phyloP scores from a whole-genome alignment of 2,329 filamentous ascomycete species.

The Scopulariopsis brevicaulis region DNA sequence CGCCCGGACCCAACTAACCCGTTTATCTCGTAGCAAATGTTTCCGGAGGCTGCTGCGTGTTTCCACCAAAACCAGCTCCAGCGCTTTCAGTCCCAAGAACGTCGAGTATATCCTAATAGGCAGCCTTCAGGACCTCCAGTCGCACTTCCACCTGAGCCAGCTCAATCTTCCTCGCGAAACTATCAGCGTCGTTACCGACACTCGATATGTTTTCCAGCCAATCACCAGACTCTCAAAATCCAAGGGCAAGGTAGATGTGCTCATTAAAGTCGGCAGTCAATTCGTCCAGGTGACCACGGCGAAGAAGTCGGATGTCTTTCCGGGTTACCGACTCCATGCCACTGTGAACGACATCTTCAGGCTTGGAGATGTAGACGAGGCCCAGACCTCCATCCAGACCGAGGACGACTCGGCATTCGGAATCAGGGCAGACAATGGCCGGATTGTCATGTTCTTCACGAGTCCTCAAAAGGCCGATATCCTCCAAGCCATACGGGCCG shows the following conservation, averaged over 20 bases:
- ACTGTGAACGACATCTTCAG: slow-evolving; percentile 62
- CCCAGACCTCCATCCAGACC: slow-evolving; percentile 49
- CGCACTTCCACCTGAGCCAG: slow-evolving; percentile 55
- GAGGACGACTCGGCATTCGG: slow-evolving; percentile 60
- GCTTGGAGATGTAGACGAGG: slow-evolving; percentile 56
- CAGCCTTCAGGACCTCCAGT: slow-evolving; percentile 53
- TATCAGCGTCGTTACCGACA: slow-evolving; percentile 56
- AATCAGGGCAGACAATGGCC: slow-evolving; percentile 55
- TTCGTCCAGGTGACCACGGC: slow-evolving; percentile 60
- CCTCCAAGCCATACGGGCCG: slow-evolving; percentile 48
- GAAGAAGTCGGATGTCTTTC: slow-evolving; percentile 57
- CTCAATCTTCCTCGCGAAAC: slow-evolving; percentile 60
- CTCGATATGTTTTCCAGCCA: slow-evolving; percentile 52
- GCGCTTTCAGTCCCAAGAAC: slow-evolving; percentile 51
- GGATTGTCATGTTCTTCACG: slow-evolving; percentile 62
- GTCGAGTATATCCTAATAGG: slow-evolving; percentile 56
- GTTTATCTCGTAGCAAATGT: slow-evolving; percentile 39
- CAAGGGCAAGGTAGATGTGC: slow-evolving; percentile 58
- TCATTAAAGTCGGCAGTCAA: slow-evolving; percentile 57
- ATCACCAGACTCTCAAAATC: slow-evolving; percentile 56
- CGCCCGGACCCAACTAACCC: not conserved
- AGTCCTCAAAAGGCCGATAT: slow-evolving; percentile 53
- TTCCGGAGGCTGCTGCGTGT: slow-evolving; percentile 52
- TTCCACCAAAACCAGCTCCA: slow-evolving; percentile 47
- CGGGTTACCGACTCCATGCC: slow-evolving; percentile 47